Evolutionary conservation across 2,329 filamentous ascomycete genomes (phyloP), one percentile per base, ranked within the genome.

Genomic region (Pezicula carpinea): DNA sequence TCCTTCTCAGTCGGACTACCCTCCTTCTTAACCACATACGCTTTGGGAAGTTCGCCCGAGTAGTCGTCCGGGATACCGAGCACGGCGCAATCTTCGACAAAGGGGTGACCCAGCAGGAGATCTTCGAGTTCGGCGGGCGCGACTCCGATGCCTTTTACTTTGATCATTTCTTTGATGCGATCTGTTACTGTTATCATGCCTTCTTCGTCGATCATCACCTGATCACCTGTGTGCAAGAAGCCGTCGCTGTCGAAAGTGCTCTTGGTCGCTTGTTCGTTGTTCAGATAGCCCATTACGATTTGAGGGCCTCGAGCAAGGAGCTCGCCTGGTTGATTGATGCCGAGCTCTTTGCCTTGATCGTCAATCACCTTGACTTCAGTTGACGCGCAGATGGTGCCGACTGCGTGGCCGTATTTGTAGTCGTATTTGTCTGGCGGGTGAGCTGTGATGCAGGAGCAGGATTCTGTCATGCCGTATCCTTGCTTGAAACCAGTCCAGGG

Each of bases 391-490:
- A 83, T 69, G 3, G 69, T 72, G 21, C 80, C 79, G 2, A 79
- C 79, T 1, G 66, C 69, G 53, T 77, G 69, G 0, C 74, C 80
- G 52, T 83, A 79, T 40, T 75, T 71, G 65, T 77, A 85, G 11
- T 69, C 69, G 50, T 77, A 79, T 40, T 74, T 71, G 1, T 72
- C 68, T 0, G 74, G 74, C 4, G 81, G 77, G 45, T 84, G 80
- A 0, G 76, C 72, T 0, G 80, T 83, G 51, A 86, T 81, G 53
- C 79, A 83, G 2, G 69, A 73, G 59, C 79, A 85, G 0, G 72
- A 77, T 60, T 85, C 82, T 0, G 82, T 86, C 80, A 85, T 84
- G 21, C 82, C 82, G 55, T 84, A 85, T 2, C 79, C 80, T 57
- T 84, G 81, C 54, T 80, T 80, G 62, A 85, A 82, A 0, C 79